Evolutionary conservation across 139 green algal genomes (phyloP), one percentile per base, ranked within the genome.

Genomic region (Zygnema cylindricum): DNA sequence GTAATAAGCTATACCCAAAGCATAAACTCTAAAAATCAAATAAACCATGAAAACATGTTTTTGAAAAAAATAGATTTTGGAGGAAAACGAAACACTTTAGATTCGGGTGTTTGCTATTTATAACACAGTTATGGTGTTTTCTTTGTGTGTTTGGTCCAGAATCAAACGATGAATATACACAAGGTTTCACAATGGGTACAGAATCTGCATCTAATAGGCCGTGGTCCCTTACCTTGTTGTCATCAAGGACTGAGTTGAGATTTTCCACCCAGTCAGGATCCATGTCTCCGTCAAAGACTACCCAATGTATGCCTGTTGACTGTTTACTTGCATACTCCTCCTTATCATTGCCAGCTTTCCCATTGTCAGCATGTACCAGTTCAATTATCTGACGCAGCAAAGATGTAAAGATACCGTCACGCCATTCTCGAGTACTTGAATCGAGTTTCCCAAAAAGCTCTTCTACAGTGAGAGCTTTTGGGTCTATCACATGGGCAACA

Each of bases 241-340:
- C 77, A 30, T 89, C 84, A 30, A 89, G 54, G 35, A 89, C 23
- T 7, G 42, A 94, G 88, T 95, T 95, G 93, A 97, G 95, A 88
- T 94, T 96, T 89, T 97, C 95, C 7, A 97, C 93, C 95, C 95
- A 97, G 22, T 96, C 89, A 0, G 95, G 92, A 71, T 97, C 95
- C 57, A 97, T 95, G 3, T 95, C 94, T 0, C 95, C 95, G 85
- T 97, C 95, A 86, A 98, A 97, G 16, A 96, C 94, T 0, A 97
- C 90, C 94, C 95, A 92, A 42, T 92, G 42, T 36, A 76, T 16
- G 30, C 69, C 25, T n/a, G 25, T 38, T 33, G 49, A 25, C 7
- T 23, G 49, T 85, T 41, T 22, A 30, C 38, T 41, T 35, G 38
- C 36, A 39, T 33, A 39, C 42, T 79, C 38, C 21, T 23, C 78